A percentile compares a stretch with the other conserved stretches of the same genome.
Conservation (phyloP, 2,329 filamentous ascomycete species). For the Calonectria henricotiae region DNA sequence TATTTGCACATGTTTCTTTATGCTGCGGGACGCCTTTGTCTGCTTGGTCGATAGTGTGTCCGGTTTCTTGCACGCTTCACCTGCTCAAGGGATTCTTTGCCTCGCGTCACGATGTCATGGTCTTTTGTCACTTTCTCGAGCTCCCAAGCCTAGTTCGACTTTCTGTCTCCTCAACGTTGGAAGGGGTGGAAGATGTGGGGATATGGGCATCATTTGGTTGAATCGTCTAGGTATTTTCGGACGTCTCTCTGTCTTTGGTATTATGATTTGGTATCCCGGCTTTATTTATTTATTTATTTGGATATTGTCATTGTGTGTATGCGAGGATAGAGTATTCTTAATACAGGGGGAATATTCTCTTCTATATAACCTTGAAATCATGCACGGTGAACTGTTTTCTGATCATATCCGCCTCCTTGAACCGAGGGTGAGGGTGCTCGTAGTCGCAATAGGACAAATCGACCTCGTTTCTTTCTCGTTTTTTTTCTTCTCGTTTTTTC, state of each 20-base stretch:
- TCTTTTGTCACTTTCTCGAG: constrained; percentile 26
- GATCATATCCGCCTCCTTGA: no score
- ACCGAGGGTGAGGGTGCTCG: no score
- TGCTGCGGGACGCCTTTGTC: constrained; percentile 27
- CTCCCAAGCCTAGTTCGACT: constrained; percentile 5
- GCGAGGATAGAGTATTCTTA: constrained; percentile 52
- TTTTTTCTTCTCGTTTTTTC: no score
- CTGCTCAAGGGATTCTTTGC: background rate
- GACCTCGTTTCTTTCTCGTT: no score
- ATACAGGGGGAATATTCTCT: constrained; percentile 53
- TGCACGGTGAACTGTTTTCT: no score
- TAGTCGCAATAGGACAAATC: no score
- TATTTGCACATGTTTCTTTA: constrained; percentile 27
- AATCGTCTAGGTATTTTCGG: constrained; percentile 34
- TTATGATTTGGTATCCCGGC: constrained; percentile 30
- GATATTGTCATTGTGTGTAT: constrained; percentile 44
- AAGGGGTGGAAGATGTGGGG: constrained; percentile 26
- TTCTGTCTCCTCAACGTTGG: constrained; percentile 9
- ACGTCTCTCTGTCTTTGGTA: constrained; percentile 27
- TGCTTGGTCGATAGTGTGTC: background rate
- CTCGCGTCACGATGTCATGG: constrained; percentile 29
- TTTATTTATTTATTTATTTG: constrained; percentile 21
- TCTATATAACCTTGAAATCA: constrained; percentile 23
- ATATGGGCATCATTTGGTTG: constrained; percentile 33
- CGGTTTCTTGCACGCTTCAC: background rate